Evolutionary conservation across 2,329 filamentous ascomycete species (phyloP), one percentile per base, ranked within the genome.

Genomic region (Elsinoe ampelina): DNA sequence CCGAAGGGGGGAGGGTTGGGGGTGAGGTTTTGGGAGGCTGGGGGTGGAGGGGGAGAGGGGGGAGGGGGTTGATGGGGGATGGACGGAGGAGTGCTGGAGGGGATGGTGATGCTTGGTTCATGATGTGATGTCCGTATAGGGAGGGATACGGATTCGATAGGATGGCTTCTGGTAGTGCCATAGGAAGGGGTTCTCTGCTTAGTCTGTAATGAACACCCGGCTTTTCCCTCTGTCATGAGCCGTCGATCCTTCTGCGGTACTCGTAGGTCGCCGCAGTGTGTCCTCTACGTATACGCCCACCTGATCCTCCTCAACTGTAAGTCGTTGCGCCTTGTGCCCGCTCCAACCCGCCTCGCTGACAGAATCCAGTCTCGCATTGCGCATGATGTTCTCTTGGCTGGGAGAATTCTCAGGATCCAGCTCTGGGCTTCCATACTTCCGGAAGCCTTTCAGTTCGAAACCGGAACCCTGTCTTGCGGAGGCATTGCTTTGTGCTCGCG

Each of bases 1-100:
- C 72, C 72, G 3, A 65, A 65, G 39, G 19, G 58, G 68, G 67
- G 69, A 35, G 45, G 12, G 26, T 35, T 35, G 45, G 45, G 20
- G 32, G n/a, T 50, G 45, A 50, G 45, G 26, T 34, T 34, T 5
- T 11, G 26, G 8, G 26, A 13, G 30, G 15, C 30, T 22, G 39
- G 26, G 10, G 12, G 36, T 4, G 36, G 10, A 19, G 8, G 36
- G 36, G 36, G 13, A 39, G 36, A 6, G 8, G 13, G 2, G 20
- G 39, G 15, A 6, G 2, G 39, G 4, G 3, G 26, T 30, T 2
- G 7, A 5, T 30, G 26, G 7, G 26, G 2, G 26, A 30, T 30
- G 3, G 26, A 30, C 26, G 26, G 26, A 2, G 26, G 7, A 30
- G 26, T 26, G 22, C 4, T 30, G 26, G 7, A 8, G 26, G 26